A percentile compares a stretch with the other conserved stretches of the same genome.
Conservation (phyloP, 352 stramenopile genomes). For the Pythium angustatum region DNA sequence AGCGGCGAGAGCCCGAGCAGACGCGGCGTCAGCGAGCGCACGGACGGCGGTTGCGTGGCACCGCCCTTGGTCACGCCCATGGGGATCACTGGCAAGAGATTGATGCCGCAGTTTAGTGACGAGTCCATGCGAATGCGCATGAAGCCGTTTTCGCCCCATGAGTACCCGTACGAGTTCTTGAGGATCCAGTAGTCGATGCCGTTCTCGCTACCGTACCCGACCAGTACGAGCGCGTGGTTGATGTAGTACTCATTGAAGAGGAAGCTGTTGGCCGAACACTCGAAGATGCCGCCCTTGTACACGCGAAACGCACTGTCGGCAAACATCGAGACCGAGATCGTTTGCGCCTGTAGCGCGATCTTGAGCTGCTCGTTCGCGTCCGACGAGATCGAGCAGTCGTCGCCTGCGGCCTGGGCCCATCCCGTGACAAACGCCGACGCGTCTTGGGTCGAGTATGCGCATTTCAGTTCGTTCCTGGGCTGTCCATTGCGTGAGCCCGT, state of each 20-base stretch:
- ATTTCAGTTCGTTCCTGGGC: constrained; percentile 46
- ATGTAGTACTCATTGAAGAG: constrained; percentile 57
- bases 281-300: constrained; percentile 77
- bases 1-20: constrained; percentile 38
- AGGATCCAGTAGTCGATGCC: constrained; percentile 72
- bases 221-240: constrained; percentile 72
- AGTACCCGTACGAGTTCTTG: constrained; percentile 82
- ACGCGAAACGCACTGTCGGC: constrained; percentile 69
- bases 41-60: constrained; percentile 45
- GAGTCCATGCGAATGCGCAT: constrained; percentile 60
- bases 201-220: constrained; percentile 59
- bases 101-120: constrained; percentile 80
- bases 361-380: constrained; percentile 63
- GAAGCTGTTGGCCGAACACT: constrained; percentile 65
- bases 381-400: constrained; percentile 37
- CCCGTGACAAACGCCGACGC: constrained; percentile 62
- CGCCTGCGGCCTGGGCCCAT: constrained; percentile 67
- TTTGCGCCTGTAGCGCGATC: constrained; percentile 61
- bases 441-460: constrained; percentile 32
- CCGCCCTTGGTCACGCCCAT: constrained; percentile 50
- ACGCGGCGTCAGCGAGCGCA: constrained; percentile 46
- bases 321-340: constrained; percentile 77
- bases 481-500: constrained; percentile 18
- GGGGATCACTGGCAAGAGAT: constrained; percentile 71
- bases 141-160: constrained; percentile 78